A percentile compares a stretch with the other conserved stretches of the same genome.
Evolutionary conservation across 345 rosid species (phyloP).

Genomic region (Salix viminalis): DNA sequence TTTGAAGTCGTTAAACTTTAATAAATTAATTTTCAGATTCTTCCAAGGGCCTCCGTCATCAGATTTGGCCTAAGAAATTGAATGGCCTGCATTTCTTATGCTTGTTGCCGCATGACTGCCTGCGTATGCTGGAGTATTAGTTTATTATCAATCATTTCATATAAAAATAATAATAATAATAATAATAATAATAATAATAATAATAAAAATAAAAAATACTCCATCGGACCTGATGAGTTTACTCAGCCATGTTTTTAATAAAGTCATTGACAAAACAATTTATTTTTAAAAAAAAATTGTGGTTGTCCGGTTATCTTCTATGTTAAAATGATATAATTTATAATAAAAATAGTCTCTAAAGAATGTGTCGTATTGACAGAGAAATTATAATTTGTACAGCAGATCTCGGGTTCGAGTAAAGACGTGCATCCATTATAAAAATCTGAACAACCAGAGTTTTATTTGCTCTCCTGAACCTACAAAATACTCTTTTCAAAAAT

Average conservation of each 20-base stretch:
- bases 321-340: too few relatives aligned
- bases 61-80: neutral
- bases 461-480: fast-evolving
- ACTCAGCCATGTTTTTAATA: too few relatives aligned
- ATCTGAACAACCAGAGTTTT: fast-evolving
- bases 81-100: neutral
- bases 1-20: neutral
- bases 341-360: too few relatives aligned
- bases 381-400: fast-evolving
- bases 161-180: too few relatives aligned
- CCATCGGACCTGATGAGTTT: too few relatives aligned
- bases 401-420: fast-evolving
- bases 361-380: too few relatives aligned
- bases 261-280: too few relatives aligned
- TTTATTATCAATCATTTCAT: neutral
- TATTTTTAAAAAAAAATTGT: too few relatives aligned
- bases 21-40: neutral
- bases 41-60: neutral
- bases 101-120: neutral
- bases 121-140: neutral
- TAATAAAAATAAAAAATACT: too few relatives aligned
- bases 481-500: too few relatives aligned
- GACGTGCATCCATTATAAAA: fast-evolving
- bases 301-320: too few relatives aligned
- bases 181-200: too few relatives aligned